These are phyloP conservation scores for Xerophyta viscosa DNA, from an alignment of 106 monocot species.

Conservation along the genomic window DNA sequence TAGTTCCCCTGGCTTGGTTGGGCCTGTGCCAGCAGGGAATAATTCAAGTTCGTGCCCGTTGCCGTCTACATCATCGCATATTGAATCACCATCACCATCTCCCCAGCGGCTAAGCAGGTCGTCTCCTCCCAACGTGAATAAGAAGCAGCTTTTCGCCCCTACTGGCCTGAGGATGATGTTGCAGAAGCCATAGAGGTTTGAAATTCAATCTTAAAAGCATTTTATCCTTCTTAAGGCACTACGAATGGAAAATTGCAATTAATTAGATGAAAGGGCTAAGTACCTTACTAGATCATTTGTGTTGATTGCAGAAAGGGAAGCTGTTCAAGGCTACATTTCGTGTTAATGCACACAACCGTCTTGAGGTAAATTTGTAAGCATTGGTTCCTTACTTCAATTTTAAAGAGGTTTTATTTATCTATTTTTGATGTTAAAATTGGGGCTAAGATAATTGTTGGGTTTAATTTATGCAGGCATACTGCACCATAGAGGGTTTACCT, in stretches of 20 bases:
- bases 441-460: too few relatives aligned
- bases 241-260: too few relatives aligned
- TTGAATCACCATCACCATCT: too few relatives aligned
- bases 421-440: background rate
- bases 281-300: too few relatives aligned
- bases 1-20: background rate
- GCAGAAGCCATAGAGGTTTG: conserved; percentile 66
- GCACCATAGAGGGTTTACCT: conserved; percentile 63
- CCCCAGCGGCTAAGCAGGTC: too few relatives aligned
- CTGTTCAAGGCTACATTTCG: conserved; percentile 67
- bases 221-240: too few relatives aligned
- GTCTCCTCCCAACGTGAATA: background rate
- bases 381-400: too few relatives aligned
- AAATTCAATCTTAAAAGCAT: too few relatives aligned
- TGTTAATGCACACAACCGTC: conserved; percentile 68
- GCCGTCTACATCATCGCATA: too few relatives aligned
- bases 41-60: conserved; percentile 24
- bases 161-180: conserved; percentile 56
- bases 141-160: conserved; percentile 38
- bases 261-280: too few relatives aligned
- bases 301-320: conserved; percentile 50
- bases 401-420: too few relatives aligned
- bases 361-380: too few relatives aligned
- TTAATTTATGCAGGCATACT: conserved; percentile 59
- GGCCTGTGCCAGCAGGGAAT: background rate